phyloP scores from a whole-genome alignment of 1,284 basidiomycete species.

The Fomitopsis palustris region DNA sequence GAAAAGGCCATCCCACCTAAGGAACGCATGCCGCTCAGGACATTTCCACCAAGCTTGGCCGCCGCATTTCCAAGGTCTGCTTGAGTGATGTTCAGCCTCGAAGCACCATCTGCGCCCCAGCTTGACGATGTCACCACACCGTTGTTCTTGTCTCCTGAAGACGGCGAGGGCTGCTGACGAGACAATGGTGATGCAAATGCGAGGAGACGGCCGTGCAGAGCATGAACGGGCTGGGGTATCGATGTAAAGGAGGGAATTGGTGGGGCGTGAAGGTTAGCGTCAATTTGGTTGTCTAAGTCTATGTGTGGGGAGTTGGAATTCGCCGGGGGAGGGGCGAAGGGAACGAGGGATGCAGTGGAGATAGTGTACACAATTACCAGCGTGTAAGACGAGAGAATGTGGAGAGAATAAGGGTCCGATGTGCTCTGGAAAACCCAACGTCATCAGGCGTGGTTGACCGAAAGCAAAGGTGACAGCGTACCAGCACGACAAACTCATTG shows the following conservation, averaged over 20 bases:
- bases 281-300: slow-evolving; percentile 24
- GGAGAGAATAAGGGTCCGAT: slow-evolving; percentile 49
- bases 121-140: slow-evolving; percentile 11
- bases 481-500: slow-evolving; percentile 52
- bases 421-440: slow-evolving; percentile 44
- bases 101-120: slow-evolving; percentile 4
- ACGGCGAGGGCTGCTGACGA: slow-evolving; percentile 26
- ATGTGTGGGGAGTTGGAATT: slow-evolving; percentile 34
- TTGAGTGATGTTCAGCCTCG: slow-evolving; percentile 26
- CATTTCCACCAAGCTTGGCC: slow-evolving; percentile 54
- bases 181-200: slow-evolving; percentile 47
- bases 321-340: slow-evolving; percentile 30
- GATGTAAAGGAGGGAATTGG: slow-evolving; percentile 2
- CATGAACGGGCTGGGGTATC: slow-evolving; percentile 46
- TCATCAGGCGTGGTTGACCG: not conserved
- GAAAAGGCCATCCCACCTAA: slow-evolving; percentile 61
- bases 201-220: slow-evolving; percentile 59
- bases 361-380: slow-evolving; percentile 52
- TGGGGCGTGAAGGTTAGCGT: not conserved
- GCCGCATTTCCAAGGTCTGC: slow-evolving; percentile 54
- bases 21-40: slow-evolving; percentile 61
- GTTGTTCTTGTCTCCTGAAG: slow-evolving; percentile 11
- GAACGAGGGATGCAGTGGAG: slow-evolving; percentile 40
- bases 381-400: slow-evolving; percentile 53
- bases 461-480: slow-evolving; percentile 32